Base-by-base conservation (phyloP, 352 stramenopile genomes). In the Pythium pyrilobum region DNA sequence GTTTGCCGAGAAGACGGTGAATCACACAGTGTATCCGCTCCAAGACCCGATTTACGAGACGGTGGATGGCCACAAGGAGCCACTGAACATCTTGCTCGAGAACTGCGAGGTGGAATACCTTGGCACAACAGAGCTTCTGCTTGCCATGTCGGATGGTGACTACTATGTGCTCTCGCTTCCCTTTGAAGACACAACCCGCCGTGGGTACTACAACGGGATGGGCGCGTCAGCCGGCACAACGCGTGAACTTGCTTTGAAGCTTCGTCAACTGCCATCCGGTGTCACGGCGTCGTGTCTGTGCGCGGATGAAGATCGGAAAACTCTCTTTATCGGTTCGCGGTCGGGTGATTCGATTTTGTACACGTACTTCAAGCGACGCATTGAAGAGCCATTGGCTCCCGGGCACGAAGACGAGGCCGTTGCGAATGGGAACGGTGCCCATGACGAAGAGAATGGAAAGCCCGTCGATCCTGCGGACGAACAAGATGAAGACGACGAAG, bases 321-420 rank as follows among this genome's bases (percentile, higher is more conserved):
- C 80, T 9, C 34, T 94, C 9, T 94, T 94, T 57, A 62, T 94
- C 15, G 84, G 84, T n/a, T 91, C 84, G 34, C 66, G 81, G 12
- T 87, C 79, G 0, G 84, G 84, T 1, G 81, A 94, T 49, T 94
- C 84, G 2, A 65, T 91, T 24, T 38, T 94, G 16, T 90, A 85
- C 43, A 56, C 74, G 18, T 76, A 72, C 38, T 47, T 52, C 52
- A 67, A 67, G 39, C 52, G 53, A 9, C 59, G 59, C 29, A 41
- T 60, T 20, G 51, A 59, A 51, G 51, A 59, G 25, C 8, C 23
- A 4, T 46, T 41, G 4, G 25, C 32, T 31, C 38, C 46, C 37
- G 49, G 75, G 25, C 45, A 78, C n/a, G 62, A 77, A 46, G 70
- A 81, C 28, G 67, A 61, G 27, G 43, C 65, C 8, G 27, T 63